A percentile compares a stretch with the other conserved stretches of the same genome.
These are phyloP conservation scores for Singerocomus inundabilis DNA, from an alignment of 1,284 basidiomycete species.

Conservation along the genomic window DNA sequence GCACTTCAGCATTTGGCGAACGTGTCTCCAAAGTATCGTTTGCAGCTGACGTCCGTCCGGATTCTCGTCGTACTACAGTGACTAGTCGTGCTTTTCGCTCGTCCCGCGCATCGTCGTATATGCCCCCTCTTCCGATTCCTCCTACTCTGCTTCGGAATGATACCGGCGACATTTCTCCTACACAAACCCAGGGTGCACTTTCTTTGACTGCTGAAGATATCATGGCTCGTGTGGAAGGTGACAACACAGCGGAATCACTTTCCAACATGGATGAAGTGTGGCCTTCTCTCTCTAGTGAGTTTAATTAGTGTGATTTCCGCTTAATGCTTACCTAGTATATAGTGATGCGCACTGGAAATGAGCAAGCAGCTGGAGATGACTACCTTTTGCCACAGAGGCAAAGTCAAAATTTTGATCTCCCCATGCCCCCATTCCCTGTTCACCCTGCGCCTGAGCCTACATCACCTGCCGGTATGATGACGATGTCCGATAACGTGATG, in stretches of 20 bases:
- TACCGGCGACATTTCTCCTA: slow-evolving; percentile 55
- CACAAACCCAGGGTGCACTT: slow-evolving; percentile 65
- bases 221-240: slow-evolving; percentile 37
- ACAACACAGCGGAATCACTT: slow-evolving; percentile 13
- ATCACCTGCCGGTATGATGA: slow-evolving; percentile 44
- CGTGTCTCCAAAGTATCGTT: slow-evolving; percentile 69
- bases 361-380: slow-evolving; percentile 37
- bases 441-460: slow-evolving; percentile 35
- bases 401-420: slow-evolving; percentile 30
- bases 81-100: slow-evolving; percentile 48
- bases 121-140: slow-evolving; percentile 51
- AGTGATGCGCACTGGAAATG: slow-evolving; percentile 65
- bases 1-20: slow-evolving; percentile 41
- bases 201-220: slow-evolving; percentile 70
- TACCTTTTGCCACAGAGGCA: slow-evolving; percentile 38
- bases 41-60: slow-evolving; percentile 65
- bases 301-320: neutral
- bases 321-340: slow-evolving; percentile 7
- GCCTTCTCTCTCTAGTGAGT: slow-evolving; percentile 62
- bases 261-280: slow-evolving; percentile 53
- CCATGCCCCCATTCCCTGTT: slow-evolving; percentile 34
- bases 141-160: slow-evolving; percentile 31
- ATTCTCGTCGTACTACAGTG: slow-evolving; percentile 50
- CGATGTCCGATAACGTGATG: slow-evolving; percentile 50
- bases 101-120: slow-evolving; percentile 48